Evolutionary conservation across 2,329 filamentous ascomycete species (phyloP), one percentile per base, ranked within the genome.

Genomic region (Neurospora sp.): DNA sequence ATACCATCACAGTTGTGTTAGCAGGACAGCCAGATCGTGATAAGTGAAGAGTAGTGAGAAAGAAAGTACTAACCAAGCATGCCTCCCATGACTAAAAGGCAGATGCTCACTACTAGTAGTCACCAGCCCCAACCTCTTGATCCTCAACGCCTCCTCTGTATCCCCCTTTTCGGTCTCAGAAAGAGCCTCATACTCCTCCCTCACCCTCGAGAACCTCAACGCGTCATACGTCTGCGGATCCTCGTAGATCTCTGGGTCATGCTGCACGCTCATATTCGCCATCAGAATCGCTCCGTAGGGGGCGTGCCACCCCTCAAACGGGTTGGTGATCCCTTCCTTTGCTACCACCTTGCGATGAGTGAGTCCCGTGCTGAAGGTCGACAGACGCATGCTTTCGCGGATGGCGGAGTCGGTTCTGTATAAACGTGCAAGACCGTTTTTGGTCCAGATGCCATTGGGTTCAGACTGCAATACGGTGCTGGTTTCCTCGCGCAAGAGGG

Each of bases 31-130:
- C 23, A 23, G 23, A 23, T 23, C 23, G 23, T 23, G 23, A 23
- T 23, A 23, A 23, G 23, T 23, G 23, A 23, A 23, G 23, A 23
- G 23, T 23, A 23, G 23, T 23, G 23, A 23, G 23, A 23, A 23
- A 23, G 4, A 0, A 5, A 72, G 73, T 71, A 74, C 78, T 71
- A 69, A 81, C 80, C 76, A 85, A 2, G 83, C 84, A 75, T 88
- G 86, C 71, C 83, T 79, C 8, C 87, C 87, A 71, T 88, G 85
- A 0, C 87, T 86, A 76, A 89, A 89, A 0, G 83, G 79, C 23
- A 88, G 75, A 73, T 86, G 83, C 8, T 78, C 75, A 43, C 83
- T 79, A 41, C 82, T 84, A 1, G 86, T 87, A 5, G 84, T 85
- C 12, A 87, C 83, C 79, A 88, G 82, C 3, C 84, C 82, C 17